These are phyloP conservation scores for Stipa capillata DNA, from an alignment of 176 grass and related monocot species.

Conservation along the genomic window DNA sequence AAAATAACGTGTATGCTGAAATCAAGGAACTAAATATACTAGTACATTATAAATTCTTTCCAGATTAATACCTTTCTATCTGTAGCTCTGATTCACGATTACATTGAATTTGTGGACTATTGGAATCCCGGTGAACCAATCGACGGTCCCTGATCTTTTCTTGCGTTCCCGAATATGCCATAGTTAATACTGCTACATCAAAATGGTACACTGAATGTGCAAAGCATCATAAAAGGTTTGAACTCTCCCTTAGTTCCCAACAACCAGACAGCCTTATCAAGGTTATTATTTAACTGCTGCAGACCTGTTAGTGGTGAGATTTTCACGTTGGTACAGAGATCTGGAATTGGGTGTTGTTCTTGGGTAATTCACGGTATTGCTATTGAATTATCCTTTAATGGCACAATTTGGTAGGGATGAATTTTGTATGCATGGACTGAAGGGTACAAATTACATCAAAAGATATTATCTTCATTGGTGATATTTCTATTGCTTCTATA, in stretches of 20 bases:
- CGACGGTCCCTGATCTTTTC: not conserved
- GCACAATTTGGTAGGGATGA: not conserved
- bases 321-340: not conserved
- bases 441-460: not conserved
- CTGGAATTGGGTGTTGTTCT: not conserved
- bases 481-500: not conserved
- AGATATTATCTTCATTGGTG: not conserved
- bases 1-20: no score
- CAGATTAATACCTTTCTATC: not conserved
- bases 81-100: not conserved
- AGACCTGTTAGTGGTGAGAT: not conserved
- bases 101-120: not conserved
- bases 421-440: not conserved
- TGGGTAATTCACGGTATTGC: not conserved
- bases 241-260: not conserved
- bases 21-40: no score
- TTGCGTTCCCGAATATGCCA: no score
- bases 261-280: not conserved
- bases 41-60: not conserved
- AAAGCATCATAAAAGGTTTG: not conserved
- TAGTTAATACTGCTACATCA: no score
- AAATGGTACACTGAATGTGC: not conserved
- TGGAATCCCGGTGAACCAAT: not conserved
- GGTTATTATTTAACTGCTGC: not conserved
- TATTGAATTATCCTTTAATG: not conserved